Evolutionary conservation across 305 asterid genomes (phyloP), one percentile per base, ranked within the genome.

Genomic region (Nicotiana rustica): DNA sequence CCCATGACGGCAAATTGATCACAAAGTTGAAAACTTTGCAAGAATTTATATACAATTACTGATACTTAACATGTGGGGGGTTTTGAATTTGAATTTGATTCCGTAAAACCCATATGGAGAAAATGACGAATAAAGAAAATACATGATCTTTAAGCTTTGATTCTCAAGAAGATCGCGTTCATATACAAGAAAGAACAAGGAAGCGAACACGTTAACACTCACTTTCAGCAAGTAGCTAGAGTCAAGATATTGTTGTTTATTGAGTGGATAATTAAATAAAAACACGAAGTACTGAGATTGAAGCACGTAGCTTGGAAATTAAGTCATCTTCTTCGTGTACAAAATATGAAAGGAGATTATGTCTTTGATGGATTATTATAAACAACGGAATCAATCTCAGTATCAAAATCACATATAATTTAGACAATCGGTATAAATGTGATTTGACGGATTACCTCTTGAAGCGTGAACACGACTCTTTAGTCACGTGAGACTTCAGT

Each of bases 231-330:
- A 70, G 60, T 18, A 67, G 29, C 29, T 25, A 25, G 21, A 47
- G 62, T 73, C 79, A 73, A 73, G 21, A 73, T 73, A 14, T 21
- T 47, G 38, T 73, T 73, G 25, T 73, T 70, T 41, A 69, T 59
- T 59, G 10, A 59, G n/a, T n/a, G 12, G 29, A 59, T 17, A 59
- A n/a, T 17, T n/a, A 10, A 25, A 59, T 59, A 1, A 19, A 59
- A 59, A 59, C 65, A 59, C 61, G 0, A 59, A 10, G 15, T 13
- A 49, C 57, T 7, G 57, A 49, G 57, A 49, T 49, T 10, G 15
- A 49, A 59, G 65, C 65, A 59, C 7, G 18, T 70, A 47, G 79
- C 62, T 73, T 73, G 38, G 49, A 47, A 47, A 71, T 21, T 47
- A 47, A 71, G 62, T 60, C 15, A 9, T 19, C 62, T 70, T 69